Evolutionary conservation across 1,284 basidiomycete species (phyloP).

Genomic region (Lentinula novae-zelandiae): DNA sequence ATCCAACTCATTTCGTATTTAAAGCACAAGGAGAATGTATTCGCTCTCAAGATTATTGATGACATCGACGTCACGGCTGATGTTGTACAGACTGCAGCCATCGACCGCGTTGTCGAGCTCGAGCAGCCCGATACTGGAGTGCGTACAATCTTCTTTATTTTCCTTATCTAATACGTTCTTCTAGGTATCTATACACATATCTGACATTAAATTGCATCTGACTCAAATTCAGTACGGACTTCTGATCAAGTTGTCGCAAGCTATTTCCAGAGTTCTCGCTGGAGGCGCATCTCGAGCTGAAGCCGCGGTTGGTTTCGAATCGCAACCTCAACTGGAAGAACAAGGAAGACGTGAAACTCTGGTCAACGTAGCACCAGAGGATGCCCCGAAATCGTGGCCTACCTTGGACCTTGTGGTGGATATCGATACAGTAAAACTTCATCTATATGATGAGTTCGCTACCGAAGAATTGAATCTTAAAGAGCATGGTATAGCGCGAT

Average conservation of each 20-base stretch:
- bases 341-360: slow-evolving; percentile 9
- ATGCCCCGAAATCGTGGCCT: slow-evolving; percentile 39
- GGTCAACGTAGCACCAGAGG: slow-evolving; percentile 58
- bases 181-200: slow-evolving; percentile 75
- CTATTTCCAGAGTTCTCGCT: slow-evolving; percentile 71
- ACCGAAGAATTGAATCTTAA: slow-evolving; percentile 59
- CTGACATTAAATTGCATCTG: slow-evolving; percentile 87
- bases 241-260: slow-evolving; percentile 68
- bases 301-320: slow-evolving; percentile 13
- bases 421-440: slow-evolving; percentile 79
- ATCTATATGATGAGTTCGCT: slow-evolving; percentile 81
- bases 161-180: neutral
- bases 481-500: slow-evolving; percentile 82
- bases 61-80: slow-evolving; percentile 82
- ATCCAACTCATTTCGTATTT: slow-evolving; percentile 81
- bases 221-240: slow-evolving; percentile 90
- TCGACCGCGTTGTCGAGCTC: slow-evolving; percentile 46
- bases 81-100: slow-evolving; percentile 57
- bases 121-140: slow-evolving; percentile 73
- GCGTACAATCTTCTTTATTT: slow-evolving; percentile 17
- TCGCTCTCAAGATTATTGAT: slow-evolving; percentile 84
- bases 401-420: slow-evolving; percentile 77
- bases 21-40: slow-evolving; percentile 43
- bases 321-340: slow-evolving; percentile 10
- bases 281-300: slow-evolving; percentile 28